A percentile compares a stretch with the other conserved stretches of the same genome.
phyloP scores from a whole-genome alignment of 2,329 filamentous ascomycete species.

The Clathrospora elynae region DNA sequence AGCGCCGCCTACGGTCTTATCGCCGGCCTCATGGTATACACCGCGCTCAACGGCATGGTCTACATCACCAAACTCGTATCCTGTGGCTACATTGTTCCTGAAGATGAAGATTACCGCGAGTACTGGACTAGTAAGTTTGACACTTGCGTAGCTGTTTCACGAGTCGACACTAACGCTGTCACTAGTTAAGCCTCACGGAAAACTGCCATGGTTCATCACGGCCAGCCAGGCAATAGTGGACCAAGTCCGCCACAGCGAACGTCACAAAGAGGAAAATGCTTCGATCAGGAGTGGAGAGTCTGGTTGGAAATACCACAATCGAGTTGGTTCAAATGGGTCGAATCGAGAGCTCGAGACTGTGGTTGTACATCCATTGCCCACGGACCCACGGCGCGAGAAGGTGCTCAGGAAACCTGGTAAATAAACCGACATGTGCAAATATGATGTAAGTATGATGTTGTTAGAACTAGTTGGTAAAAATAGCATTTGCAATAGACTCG shows the following conservation, averaged over 20 bases:
- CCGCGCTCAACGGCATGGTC: constrained; percentile 71
- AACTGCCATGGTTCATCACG: constrained; percentile 43
- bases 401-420: constrained; percentile 27
- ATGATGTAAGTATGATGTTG: too few relatives aligned
- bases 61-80: constrained; percentile 70
- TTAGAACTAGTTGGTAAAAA: too few relatives aligned
- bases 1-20: constrained; percentile 87
- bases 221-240: constrained; percentile 31
- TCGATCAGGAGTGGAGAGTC: constrained; percentile 36
- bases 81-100: constrained; percentile 71
- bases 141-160: constrained; percentile 2
- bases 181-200: constrained; percentile 42
- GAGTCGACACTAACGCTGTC: constrained; percentile 18
- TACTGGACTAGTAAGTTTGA: constrained; percentile 72
- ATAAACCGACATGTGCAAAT: constrained; percentile 3
- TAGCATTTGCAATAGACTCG: too few relatives aligned
- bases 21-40: constrained; percentile 76
- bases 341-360: constrained; percentile 39
- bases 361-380: constrained; percentile 29
- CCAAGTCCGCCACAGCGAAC: constrained; percentile 21
- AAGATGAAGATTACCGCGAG: constrained; percentile 76
- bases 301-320: constrained; percentile 32
- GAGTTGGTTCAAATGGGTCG: constrained; percentile 33
- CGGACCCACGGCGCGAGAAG: constrained; percentile 37
- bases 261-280: constrained; percentile 21